These are phyloP conservation scores for Diaporthe citri DNA, from an alignment of 2,329 filamentous ascomycete genomes.

Conservation along the genomic window DNA sequence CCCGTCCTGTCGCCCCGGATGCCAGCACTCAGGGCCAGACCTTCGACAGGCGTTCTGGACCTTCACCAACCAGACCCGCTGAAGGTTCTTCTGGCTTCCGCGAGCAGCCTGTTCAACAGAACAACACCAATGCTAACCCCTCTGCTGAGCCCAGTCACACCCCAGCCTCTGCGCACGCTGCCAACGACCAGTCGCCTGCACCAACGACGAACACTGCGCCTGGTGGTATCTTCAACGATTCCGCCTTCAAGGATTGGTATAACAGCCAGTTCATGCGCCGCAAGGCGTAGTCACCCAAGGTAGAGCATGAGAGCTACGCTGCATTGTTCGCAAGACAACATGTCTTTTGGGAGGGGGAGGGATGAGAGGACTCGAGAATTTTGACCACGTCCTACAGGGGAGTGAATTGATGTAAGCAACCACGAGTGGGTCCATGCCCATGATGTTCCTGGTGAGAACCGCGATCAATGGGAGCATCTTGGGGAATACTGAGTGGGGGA, in stretches of 20 bases:
- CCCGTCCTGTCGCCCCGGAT: neutral
- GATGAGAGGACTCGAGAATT: neutral
- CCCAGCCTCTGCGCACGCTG: neutral
- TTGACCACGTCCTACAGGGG: neutral
- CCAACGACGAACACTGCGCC: neutral
- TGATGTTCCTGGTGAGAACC: neutral
- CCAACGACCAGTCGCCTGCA: neutral
- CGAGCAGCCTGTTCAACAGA: neutral
- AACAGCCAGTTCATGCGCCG: constrained; percentile 7
- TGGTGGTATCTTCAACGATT: neutral
- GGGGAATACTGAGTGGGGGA: no score
- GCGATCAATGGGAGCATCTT: neutral
- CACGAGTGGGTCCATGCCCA: neutral
- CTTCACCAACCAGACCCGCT: neutral
- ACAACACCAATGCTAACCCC: neutral
- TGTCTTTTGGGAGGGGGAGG: neutral
- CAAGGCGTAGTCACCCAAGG: neutral
- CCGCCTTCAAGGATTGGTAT: constrained; percentile 7
- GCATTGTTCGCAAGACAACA: neutral
- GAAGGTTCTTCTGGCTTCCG: neutral
- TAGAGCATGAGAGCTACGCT: neutral
- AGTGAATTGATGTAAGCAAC: neutral
- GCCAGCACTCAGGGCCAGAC: neutral
- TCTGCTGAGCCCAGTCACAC: neutral
- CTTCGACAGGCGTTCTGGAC: neutral